These are phyloP conservation scores for Hortaea werneckii DNA, from an alignment of 2,329 filamentous ascomycete genomes.

Conservation along the genomic window DNA sequence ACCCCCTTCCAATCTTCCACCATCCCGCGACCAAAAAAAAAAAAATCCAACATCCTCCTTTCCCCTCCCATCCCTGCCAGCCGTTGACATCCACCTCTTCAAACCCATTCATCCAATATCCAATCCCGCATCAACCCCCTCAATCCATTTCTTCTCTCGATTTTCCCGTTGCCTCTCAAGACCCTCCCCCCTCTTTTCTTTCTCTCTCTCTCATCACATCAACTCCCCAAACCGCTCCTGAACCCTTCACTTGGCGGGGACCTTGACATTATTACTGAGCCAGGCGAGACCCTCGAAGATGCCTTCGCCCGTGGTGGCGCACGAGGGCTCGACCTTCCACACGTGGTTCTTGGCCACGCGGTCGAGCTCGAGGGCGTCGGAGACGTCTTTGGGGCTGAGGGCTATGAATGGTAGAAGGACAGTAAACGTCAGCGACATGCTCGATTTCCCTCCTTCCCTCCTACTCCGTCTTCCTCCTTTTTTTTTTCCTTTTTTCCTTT, in stretches of 20 bases:
- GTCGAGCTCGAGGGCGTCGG: slow-evolving; percentile 37
- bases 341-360: slow-evolving; percentile 42
- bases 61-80: no score
- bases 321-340: slow-evolving; percentile 46
- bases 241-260: slow-evolving; percentile 3
- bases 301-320: slow-evolving; percentile 42
- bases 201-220: not conserved
- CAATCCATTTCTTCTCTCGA: no score
- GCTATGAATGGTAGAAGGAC: slow-evolving; percentile 20
- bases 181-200: not conserved
- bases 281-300: slow-evolving; percentile 45
- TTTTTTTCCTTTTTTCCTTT: not conserved
- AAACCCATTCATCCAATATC: no score
- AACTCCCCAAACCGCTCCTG: no score
- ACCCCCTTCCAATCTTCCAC: no score
- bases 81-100: no score
- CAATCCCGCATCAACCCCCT: no score
- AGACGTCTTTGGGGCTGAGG: slow-evolving; percentile 42
- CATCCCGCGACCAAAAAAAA: no score
- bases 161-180: not conserved
- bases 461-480: not conserved
- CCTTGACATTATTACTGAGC: slow-evolving; percentile 42
- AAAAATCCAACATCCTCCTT: no score
- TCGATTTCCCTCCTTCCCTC: not conserved
- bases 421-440: not conserved